Base-by-base conservation (phyloP, 192 early-diverging fungal species). In the Phycomyces nitens region DNA sequence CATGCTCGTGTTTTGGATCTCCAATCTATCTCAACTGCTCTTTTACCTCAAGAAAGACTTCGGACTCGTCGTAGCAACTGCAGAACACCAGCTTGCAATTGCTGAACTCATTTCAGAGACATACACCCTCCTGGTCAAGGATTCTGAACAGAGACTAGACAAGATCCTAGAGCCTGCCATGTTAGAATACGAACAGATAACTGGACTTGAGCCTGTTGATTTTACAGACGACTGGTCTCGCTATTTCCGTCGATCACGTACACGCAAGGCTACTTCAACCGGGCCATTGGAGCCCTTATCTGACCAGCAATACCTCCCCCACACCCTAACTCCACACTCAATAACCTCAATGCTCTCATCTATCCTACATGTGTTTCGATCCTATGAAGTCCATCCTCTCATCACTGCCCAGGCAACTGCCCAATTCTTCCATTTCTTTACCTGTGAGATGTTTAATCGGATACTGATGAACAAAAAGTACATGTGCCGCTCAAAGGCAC, bases 21-120 rank as follows among this genome's bases (percentile, higher is more conserved):
- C 90, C 34, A 96, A 98, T 73, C 79, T 84, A 50, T 86, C 86
- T 39, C 88, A 89, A 51, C 78, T 98, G 7, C 73, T 94, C 3
- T 89, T 92, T 66, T 96, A 90, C 72, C 70, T 98, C 42, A 94
- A 94, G 71, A 87, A 90, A 58, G 96, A 98, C 73, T 66, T 81
- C 38, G 84, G 84, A 20, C 81, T 97, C 23, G 82, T 87, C 18
- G 71, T 82, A 20, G 77, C 84, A 3, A 88, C 91, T 24, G 85
- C 77, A 26, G 81, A 89, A 54, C 77, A 85, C 40, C 94, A 98
- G 70, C 77, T 88, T 0, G 76, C 78, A n/a, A 79, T 98, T 55
- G 82, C 90, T 6, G 94, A 95, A 62, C 82, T 94, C 27, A 80
- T 94, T 44, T 80, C 86, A 52, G 92, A 88, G 50, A 85, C 84